Evolutionary conservation across 2,329 filamentous ascomycete genomes (phyloP).

Genomic region (Trichoderma sp.): DNA sequence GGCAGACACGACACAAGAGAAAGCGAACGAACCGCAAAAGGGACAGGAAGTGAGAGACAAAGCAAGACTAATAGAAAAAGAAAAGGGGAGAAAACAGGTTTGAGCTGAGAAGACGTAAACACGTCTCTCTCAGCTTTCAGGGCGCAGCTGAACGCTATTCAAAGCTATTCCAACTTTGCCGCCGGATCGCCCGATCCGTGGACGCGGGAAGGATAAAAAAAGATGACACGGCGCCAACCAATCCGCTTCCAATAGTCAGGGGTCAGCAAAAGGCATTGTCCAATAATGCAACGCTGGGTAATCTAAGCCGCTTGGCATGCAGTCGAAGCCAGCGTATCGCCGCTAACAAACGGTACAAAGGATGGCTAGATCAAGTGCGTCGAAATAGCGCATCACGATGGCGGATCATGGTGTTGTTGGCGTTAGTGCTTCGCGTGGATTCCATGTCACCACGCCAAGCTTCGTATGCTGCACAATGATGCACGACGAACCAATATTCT

Average conservation of each 20-base stretch:
- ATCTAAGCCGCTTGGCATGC: constrained; percentile 15
- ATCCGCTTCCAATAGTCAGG: not conserved
- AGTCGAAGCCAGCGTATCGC: not conserved
- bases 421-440: constrained; percentile 1
- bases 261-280: not conserved
- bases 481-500: not conserved
- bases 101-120: not conserved
- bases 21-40: not conserved
- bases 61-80: not conserved
- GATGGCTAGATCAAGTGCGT: not conserved
- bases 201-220: constrained; percentile 10
- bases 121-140: constrained; percentile 12
- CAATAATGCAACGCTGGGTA: constrained; percentile 9
- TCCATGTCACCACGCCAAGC: not conserved
- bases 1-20: not conserved
- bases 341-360: constrained; percentile 7
- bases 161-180: constrained; percentile 7
- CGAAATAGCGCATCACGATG: not conserved
- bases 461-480: constrained; percentile 10
- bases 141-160: constrained; percentile 15
- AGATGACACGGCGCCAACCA: constrained; percentile 2
- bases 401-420: not conserved
- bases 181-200: constrained; percentile 16
- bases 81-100: not conserved
- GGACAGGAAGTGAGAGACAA: not conserved